Base-by-base conservation (phyloP, 1,284 basidiomycete species). In the Papiliotrema fonsecae region DNA sequence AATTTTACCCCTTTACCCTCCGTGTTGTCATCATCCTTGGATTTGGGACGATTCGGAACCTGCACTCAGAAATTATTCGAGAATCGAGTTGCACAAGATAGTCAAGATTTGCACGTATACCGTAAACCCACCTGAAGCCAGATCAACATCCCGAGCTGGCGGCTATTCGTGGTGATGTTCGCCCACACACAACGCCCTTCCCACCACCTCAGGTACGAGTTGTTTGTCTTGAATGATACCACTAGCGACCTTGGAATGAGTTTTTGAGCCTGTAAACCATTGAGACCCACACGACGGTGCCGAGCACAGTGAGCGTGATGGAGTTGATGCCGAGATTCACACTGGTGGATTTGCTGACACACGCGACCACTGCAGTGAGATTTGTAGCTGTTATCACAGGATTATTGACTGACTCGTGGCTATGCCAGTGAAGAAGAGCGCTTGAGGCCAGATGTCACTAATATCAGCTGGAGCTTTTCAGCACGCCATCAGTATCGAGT, bases 161-260 rank as follows among this genome's bases (percentile, higher is more conserved):
- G 58, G 22, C 48, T 51, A 39, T 57, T 54, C 14, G 58, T 50
- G 16, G 58, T 58, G 27, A 66, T 54, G 37, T 53, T 61, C 0
- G 64, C 45, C 60, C 62, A 66, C 21, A 61, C 47, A 35, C 64
- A 64, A 4, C 64, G 45, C 2, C 64, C 64, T 35, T 65, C 61
- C 64, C 64, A 65, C 64, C 64, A 64, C 35, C 57, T 43, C 0
- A 54, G 30, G 40, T 64, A 65, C 2, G 60, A 58, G 48, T 54
- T 64, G 52, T 64, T 66, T 9, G 62, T 66, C 42, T 66, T 62
- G 57, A 66, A 66, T 11, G 54, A 57, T 16, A 66, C 64, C 6
- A 62, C 61, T 19, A 66, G 47, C 16, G 59, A 64, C 9, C 64
- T 66, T 32, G 14, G 24, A 2, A 14, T n/a, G 35, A 31, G 13